A percentile compares a stretch with the other conserved stretches of the same genome.
Evolutionary conservation across 2,329 filamentous ascomycete species (phyloP).

Genomic region (Ophiocordyceps unilateralis): DNA sequence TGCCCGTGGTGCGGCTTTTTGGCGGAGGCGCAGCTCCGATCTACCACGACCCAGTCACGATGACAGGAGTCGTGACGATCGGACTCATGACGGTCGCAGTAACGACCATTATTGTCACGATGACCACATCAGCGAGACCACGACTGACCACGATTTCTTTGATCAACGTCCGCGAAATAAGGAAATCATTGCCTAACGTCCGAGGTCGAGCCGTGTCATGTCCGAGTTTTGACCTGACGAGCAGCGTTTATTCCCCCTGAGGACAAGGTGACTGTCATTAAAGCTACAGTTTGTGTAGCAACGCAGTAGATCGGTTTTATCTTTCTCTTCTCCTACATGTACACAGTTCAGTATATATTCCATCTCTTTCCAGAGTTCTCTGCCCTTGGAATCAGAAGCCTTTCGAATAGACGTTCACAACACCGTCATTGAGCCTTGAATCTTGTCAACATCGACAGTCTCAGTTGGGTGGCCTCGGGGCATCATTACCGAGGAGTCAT

Average conservation of each 20-base stretch:
- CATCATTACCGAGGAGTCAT: too few relatives aligned
- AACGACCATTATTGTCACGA: background rate
- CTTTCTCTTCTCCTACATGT: background rate
- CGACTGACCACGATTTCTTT: background rate
- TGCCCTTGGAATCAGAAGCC: background rate
- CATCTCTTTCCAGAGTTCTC: background rate
- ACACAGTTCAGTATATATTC: background rate
- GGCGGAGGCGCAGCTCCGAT: conserved; percentile 4
- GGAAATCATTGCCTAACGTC: background rate
- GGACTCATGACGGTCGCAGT: background rate
- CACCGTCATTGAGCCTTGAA: too few relatives aligned
- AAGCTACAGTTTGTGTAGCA: too few relatives aligned
- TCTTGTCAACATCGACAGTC: too few relatives aligned
- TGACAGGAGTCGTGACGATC: background rate
- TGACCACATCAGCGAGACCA: background rate
- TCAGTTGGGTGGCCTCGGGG: too few relatives aligned
- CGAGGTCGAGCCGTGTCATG: background rate
- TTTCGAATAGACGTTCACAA: too few relatives aligned
- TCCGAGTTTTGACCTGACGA: too few relatives aligned
- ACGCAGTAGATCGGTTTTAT: too few relatives aligned
- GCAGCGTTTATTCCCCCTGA: too few relatives aligned
- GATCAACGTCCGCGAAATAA: background rate
- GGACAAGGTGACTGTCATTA: too few relatives aligned
- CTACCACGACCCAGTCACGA: background rate
- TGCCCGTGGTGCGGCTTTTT: background rate